A percentile compares a stretch with the other conserved stretches of the same genome.
Conservation (phyloP, 257 asterid species). For the Solanum tacnaense region DNA sequence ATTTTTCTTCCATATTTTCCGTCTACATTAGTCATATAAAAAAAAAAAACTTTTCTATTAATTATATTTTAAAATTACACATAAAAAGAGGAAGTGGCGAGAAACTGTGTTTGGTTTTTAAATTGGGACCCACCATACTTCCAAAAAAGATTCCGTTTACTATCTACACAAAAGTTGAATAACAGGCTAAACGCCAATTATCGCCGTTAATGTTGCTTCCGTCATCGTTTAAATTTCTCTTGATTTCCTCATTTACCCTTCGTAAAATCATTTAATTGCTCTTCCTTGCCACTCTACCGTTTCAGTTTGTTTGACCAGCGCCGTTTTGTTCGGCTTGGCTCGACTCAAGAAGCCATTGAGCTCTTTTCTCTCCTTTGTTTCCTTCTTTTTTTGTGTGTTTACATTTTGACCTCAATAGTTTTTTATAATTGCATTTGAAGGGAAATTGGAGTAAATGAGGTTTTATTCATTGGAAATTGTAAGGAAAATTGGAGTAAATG, state of each 20-base stretch:
- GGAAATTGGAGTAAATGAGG: neutral
- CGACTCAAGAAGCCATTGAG: constrained; percentile 10
- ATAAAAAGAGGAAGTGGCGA: neutral
- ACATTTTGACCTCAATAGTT: neutral
- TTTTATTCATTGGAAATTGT: neutral
- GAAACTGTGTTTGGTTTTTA: neutral
- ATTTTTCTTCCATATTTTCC: no score
- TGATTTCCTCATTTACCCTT: constrained; percentile 4
- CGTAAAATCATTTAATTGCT: neutral
- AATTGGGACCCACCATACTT: constrained; percentile 19
- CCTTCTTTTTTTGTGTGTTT: neutral
- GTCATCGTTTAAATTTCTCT: constrained; percentile 1
- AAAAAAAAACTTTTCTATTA: no score
- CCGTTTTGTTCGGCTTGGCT: constrained; percentile 14
- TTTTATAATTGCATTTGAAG: neutral
- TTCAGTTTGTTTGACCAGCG: neutral
- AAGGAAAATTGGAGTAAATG: neutral
- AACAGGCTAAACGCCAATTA: constrained; percentile 40
- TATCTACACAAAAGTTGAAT: neutral
- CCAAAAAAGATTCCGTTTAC: constrained; percentile 28
- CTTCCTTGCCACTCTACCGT: constrained; percentile 4
- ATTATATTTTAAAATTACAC: no score
- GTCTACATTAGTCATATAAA: no score
- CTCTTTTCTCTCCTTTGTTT: neutral
- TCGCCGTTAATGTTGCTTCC: constrained; percentile 38